These are phyloP conservation scores for Tetrapyrgos nigripes DNA, from an alignment of 1,284 basidiomycete species.

Conservation along the genomic window DNA sequence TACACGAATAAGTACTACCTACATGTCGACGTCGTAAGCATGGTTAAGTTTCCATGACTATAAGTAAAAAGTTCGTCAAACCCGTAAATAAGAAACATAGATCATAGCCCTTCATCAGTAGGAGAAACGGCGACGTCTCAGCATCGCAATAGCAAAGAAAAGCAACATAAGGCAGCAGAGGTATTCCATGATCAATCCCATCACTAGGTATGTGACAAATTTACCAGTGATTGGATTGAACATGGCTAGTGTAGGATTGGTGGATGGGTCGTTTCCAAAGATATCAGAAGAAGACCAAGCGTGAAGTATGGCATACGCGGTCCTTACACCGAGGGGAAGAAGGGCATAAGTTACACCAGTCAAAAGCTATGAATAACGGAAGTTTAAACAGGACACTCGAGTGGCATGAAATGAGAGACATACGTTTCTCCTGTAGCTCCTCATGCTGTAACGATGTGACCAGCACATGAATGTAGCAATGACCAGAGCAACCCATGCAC, in stretches of 20 bases:
- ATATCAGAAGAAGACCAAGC: slow-evolving; percentile 59
- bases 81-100: not conserved
- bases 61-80: slow-evolving; percentile 1
- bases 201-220: slow-evolving; percentile 60
- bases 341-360: slow-evolving; percentile 56
- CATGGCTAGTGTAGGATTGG: slow-evolving; percentile 50
- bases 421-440: slow-evolving; percentile 57
- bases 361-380: slow-evolving; percentile 49
- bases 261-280: slow-evolving; percentile 41
- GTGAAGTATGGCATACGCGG: slow-evolving; percentile 58
- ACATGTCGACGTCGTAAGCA: not conserved
- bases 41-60: not conserved
- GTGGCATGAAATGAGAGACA: not conserved
- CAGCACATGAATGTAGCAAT: slow-evolving; percentile 52
- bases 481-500: slow-evolving; percentile 51
- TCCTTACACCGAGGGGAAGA: slow-evolving; percentile 64
- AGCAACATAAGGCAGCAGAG: slow-evolving; percentile 55
- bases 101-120: slow-evolving; percentile 13
- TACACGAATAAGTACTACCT: slow-evolving; percentile 2
- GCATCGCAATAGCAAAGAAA: slow-evolving; percentile 47
- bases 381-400: slow-evolving; percentile 10
- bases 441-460: slow-evolving; percentile 51
- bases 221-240: slow-evolving; percentile 60
- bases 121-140: slow-evolving; percentile 16
- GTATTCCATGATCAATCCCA: slow-evolving; percentile 66